Percentiles rank a stretch among this genome's conserved stretches.
Evolutionary conservation across 352 stramenopile species (phyloP).

Genomic region (Hyaloperonospora brassicae): DNA sequence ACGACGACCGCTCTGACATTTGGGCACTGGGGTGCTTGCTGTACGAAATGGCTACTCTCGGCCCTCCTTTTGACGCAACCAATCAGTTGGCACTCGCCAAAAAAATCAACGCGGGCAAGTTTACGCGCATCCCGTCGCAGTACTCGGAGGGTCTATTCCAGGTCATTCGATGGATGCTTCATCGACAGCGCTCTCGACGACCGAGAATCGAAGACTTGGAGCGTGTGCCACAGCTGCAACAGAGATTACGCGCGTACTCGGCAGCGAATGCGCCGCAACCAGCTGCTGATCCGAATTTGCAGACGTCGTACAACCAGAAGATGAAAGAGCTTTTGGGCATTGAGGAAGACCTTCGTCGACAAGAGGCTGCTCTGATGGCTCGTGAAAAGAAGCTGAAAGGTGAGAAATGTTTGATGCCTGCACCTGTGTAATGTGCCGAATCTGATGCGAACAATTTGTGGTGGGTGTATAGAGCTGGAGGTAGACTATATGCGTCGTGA

Average conservation of each 20-base stretch:
- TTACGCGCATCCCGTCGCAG: conserved; percentile 82
- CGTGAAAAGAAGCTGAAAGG: conserved; percentile 83
- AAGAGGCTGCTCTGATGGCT: conserved; percentile 75
- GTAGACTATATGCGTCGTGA: conserved; percentile 75
- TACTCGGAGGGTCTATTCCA: conserved; percentile 89
- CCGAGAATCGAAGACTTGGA: conserved; percentile 82
- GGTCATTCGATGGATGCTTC: conserved; percentile 87
- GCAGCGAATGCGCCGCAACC: conserved; percentile 37
- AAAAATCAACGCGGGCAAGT: conserved; percentile 91
- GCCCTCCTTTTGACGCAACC: conserved; percentile 87
- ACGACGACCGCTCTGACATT: conserved; percentile 90
- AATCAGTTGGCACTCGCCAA: conserved; percentile 89
- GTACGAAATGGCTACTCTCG: conserved; percentile 87
- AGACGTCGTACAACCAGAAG: conserved; percentile 78
- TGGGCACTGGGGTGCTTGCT: conserved; percentile 87
- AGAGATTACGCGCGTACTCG: conserved; percentile 71
- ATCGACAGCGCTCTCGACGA: conserved; percentile 71
- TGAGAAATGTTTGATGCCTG: conserved; percentile 9
- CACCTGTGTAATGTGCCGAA: not conserved
- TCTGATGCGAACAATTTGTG: conserved; percentile 2
- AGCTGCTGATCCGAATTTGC: conserved; percentile 54
- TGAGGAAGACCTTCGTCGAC: conserved; percentile 76
- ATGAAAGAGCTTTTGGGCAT: conserved; percentile 84
- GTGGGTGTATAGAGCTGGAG: conserved; percentile 45
- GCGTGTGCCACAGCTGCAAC: conserved; percentile 69